Evolutionary conservation across 2,329 filamentous ascomycete genomes (phyloP), one percentile per base, ranked within the genome.

Genomic region (Sporothrix luriei): DNA sequence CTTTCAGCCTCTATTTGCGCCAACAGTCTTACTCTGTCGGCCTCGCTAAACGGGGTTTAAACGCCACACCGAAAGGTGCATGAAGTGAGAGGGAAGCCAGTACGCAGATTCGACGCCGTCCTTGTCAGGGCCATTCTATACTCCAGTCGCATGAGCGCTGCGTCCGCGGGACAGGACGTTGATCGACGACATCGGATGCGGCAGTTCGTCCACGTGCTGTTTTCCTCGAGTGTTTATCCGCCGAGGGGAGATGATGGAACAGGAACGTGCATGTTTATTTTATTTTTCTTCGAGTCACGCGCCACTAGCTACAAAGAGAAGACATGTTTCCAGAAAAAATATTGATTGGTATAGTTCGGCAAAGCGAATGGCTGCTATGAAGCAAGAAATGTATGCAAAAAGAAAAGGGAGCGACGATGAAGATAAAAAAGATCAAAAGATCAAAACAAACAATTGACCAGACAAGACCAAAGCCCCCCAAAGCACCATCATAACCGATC

Each of bases 11-110:
- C 33, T 33, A 33, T 33, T 48, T 48, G 5, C 43, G 14, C 13
- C 13, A 19, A 48, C 43, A 19, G 5, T 16, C 43, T 19, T 48
- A 4, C 21, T 54, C 2, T 29, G n/a, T 54, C 26, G 29, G 26
- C 52, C 29, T 57, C 26, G 54, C 26, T 38, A 57, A 38, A 9
- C 14, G 3, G 6, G 16, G 38, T 29, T 1, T 4, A 9, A 11
- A 57, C 54, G 54, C 54, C 26, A 57, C 54, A 57, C 54, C 54
- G 26, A 57, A n/a, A 57, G 54, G n/a, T 57, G 54, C 54, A 57
- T 57, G 33, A 33, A 33, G 9, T 7, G 29, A 33, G 9, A 33
- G 33, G 6, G 33, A 33, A 33, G 9, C 6, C 3, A 33, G 33
- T 33, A 33, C n/a, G n/a, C n/a, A n/a, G n/a, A n/a, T n/a, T 33